Base-by-base conservation (phyloP, 495 filamentous ascomycete genomes). In the Aspergillus panamensis region DNA sequence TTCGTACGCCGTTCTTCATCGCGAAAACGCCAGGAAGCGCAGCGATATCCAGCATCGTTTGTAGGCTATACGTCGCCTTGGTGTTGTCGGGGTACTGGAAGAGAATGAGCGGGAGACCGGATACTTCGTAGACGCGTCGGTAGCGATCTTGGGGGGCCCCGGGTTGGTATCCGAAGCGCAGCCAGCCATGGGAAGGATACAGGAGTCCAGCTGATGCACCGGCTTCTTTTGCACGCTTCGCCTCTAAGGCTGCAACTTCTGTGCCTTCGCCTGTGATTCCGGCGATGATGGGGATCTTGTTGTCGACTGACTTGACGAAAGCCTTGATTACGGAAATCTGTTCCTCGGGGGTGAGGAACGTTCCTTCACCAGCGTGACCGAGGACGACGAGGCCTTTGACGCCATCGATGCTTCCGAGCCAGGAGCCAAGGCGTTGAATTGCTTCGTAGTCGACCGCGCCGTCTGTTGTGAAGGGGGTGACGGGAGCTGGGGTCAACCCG, bases 1-100 rank as follows among this genome's bases (percentile, higher is more conserved):
- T 73, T 10, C 70, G 68, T 12, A 73, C 70, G 30, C 70, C 70
- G 50, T 73, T 73, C 57, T 73, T 73, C 69, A 73, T 73, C 14
- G 70, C 70, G 51, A 73, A 69, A 3, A 63, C 61, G 16, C 70
- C 68, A 8, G 70, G 70, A 20, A 64, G 70, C 1, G 68, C 70
- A 14, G 70, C 51, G 32, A 73, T 73, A 49, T 73, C 69, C 3
- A 73, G 68, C 68, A 73, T 69, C 6, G 69, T 73, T 49, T 71
- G 62, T 44, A 73, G 53, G 54, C 53, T 71, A 43, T 73, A 73
- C 17, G 62, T 68, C 6, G 70, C 70, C 45, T 73, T 71, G 25
- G 70, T 73, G 62, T 69, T 71, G 57, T 73, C 70, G 2, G 70
- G 69, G 32, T 73, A 73, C 49, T 73, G 70, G 60, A 73, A 73